Evolutionary conservation across 108 stramenopile species (phyloP).

Genomic region (Aurantiochytrium sp.): DNA sequence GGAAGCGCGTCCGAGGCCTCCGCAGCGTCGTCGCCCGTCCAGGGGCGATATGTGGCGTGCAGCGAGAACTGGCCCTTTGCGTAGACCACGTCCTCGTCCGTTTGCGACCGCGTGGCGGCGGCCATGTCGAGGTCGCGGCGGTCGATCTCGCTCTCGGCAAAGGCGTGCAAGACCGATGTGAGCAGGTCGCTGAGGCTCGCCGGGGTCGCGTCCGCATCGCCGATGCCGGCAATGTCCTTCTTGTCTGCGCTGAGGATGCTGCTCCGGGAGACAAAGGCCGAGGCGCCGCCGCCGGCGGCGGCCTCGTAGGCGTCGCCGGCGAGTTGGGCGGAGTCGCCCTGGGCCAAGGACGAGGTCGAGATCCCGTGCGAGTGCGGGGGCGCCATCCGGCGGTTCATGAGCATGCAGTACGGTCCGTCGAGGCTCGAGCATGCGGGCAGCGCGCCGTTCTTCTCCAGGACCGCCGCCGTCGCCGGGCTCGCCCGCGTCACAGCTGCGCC

Average conservation of each 20-base stretch:
- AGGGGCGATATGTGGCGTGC: neutral
- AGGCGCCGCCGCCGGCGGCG: neutral
- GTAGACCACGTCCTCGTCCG: neutral
- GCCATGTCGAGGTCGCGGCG: neutral
- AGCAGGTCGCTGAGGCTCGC: too few species aligned
- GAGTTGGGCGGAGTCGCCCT: too few species aligned
- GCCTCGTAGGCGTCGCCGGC: neutral
- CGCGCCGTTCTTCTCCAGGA: neutral
- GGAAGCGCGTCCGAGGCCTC: too few species aligned
- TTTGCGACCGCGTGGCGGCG: neutral
- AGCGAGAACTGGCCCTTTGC: neutral
- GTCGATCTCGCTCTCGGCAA: neutral
- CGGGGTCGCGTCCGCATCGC: too few species aligned
- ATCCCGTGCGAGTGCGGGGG: constrained; percentile 9
- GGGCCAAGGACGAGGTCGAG: neutral
- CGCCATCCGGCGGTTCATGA: neutral
- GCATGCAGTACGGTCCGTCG: neutral
- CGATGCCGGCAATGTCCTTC: too few species aligned
- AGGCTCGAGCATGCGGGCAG: neutral
- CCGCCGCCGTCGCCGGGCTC: too few species aligned
- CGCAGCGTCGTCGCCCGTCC: neutral
- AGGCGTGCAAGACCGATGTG: too few species aligned
- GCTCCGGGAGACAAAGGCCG: too few species aligned
- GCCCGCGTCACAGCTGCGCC: too few species aligned
- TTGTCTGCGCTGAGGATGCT: too few species aligned